Percentiles rank a stretch among this genome's conserved stretches.
Conservation (phyloP, 257 asterid genomes). For the Solanum okadae region DNA sequence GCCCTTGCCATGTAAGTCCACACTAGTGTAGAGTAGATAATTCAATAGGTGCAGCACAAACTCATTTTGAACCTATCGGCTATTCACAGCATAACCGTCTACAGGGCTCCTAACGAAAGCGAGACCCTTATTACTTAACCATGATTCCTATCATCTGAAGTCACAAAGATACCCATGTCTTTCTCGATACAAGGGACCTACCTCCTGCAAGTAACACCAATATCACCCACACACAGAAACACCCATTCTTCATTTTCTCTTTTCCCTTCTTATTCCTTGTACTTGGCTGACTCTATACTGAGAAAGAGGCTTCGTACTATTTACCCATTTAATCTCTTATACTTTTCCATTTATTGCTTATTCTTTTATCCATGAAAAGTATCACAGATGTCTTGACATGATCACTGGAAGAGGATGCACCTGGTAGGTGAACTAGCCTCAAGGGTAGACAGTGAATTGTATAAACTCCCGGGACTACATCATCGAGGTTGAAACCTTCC, state of each 20-base stretch:
- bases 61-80: not conserved
- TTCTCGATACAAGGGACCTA: not conserved
- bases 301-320: not conserved
- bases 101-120: no score
- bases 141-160: not conserved
- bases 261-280: not conserved
- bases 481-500: slow-evolving; percentile 19
- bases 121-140: not conserved
- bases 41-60: not conserved
- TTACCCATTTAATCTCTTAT: no score
- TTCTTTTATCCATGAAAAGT: not conserved
- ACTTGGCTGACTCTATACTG: not conserved
- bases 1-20: not conserved
- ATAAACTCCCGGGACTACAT: slow-evolving; percentile 9
- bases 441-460: slow-evolving; percentile 22
- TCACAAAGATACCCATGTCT: not conserved
- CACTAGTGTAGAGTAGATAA: not conserved
- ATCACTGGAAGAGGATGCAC: slow-evolving; percentile 23
- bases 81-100: no score
- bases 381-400: not conserved
- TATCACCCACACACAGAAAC: not conserved
- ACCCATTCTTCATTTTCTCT: not conserved
- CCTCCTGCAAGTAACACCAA: not conserved
- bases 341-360: not conserved
- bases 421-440: slow-evolving; percentile 24